Evolutionary conservation across 352 stramenopile species (phyloP).

Genomic region (Phytophthora multivora): DNA sequence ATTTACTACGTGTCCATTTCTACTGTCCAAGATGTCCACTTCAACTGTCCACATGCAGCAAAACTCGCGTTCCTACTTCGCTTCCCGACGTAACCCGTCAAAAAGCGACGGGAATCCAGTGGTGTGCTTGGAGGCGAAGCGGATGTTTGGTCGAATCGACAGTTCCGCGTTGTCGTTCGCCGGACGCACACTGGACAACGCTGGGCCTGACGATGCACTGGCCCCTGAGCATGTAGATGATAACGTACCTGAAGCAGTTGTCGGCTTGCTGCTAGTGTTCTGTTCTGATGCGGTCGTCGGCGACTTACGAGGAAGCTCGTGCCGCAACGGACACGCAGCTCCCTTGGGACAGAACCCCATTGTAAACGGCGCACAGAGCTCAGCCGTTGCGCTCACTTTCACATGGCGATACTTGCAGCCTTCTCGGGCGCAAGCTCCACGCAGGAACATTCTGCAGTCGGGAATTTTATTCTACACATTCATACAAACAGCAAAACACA

Average conservation of each 20-base stretch:
- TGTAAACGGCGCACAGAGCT: conserved; percentile 67
- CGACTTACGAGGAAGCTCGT: conserved; percentile 51
- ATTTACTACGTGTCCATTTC: neutral
- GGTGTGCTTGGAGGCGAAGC: conserved; percentile 61
- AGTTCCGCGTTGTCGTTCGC: conserved; percentile 31
- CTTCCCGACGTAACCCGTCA: conserved; percentile 28
- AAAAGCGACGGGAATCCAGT: conserved; percentile 56
- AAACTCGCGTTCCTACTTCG: conserved; percentile 20
- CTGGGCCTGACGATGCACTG: conserved; percentile 8
- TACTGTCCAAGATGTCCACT: conserved; percentile 9
- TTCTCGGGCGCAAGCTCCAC: conserved; percentile 72
- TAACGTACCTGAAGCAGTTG: conserved; percentile 45
- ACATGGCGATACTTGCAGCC: conserved; percentile 82
- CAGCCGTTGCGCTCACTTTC: conserved; percentile 72
- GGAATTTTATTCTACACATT: conserved; percentile 78
- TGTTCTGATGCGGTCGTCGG: conserved; percentile 2
- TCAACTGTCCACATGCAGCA: conserved; percentile 17
- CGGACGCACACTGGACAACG: conserved; percentile 14
- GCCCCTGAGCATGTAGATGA: conserved; percentile 17
- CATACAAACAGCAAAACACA: conserved; percentile 14
- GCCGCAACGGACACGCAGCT: conserved; percentile 54
- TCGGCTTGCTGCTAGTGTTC: conserved; percentile 2
- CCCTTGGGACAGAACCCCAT: conserved; percentile 73
- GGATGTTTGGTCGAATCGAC: conserved; percentile 72
- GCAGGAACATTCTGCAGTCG: conserved; percentile 81